phyloP scores from a whole-genome alignment of 2,329 filamentous ascomycete species.

The Sporothrix sp. region DNA sequence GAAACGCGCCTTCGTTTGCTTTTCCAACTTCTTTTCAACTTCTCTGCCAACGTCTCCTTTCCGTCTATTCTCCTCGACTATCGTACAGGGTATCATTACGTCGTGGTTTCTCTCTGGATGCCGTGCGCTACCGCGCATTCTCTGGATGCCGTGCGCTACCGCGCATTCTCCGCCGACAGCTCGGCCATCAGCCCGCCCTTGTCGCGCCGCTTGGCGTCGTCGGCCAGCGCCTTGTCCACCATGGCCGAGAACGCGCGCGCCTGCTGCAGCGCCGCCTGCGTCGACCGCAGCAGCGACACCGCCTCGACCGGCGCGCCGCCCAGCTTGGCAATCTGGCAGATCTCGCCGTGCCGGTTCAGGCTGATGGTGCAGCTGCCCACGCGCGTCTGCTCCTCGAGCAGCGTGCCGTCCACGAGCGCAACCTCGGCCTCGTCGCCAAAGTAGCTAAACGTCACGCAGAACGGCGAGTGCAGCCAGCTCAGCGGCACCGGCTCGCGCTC shows the following conservation, averaged over 20 bases:
- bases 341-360: constrained; percentile 79
- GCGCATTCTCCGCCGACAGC: constrained; percentile 74
- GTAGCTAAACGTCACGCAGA: constrained; percentile 84
- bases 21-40: background rate
- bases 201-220: constrained; percentile 69
- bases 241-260: constrained; percentile 69
- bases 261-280: constrained; percentile 63
- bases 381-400: constrained; percentile 67
- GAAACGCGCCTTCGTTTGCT: background rate
- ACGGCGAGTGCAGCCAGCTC: constrained; percentile 83
- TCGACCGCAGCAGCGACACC: constrained; percentile 64
- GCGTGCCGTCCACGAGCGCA: constrained; percentile 60
- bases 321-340: constrained; percentile 85
- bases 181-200: constrained; percentile 71
- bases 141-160: no score
- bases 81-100: constrained; percentile 18
- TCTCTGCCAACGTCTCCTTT: background rate
- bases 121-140: constrained; percentile 66
- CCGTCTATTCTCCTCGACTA: constrained; percentile 3
- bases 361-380: constrained; percentile 70
- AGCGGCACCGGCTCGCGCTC: constrained; percentile 87
- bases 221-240: constrained; percentile 62
- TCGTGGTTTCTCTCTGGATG: constrained; percentile 6
- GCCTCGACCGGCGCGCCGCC: constrained; percentile 78
- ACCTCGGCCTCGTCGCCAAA: constrained; percentile 64